phyloP scores from a whole-genome alignment of 306 rosid species.

The Begonia loranthoides region DNA sequence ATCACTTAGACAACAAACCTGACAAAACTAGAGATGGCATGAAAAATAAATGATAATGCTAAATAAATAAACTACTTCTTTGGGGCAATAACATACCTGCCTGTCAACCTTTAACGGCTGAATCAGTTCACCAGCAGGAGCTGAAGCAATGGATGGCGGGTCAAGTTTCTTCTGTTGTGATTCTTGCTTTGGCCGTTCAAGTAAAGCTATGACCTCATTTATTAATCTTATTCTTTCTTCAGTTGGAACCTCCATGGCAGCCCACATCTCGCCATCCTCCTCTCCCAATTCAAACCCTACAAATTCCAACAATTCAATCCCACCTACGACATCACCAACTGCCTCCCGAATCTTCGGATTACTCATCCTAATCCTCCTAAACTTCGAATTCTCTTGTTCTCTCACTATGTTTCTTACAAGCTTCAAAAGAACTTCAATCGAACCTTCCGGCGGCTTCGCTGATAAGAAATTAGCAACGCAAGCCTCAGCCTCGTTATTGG shows the following conservation, averaged over 20 bases:
- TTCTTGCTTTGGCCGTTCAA: conserved; percentile 36
- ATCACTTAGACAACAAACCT: too few relatives aligned
- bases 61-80: too few relatives aligned
- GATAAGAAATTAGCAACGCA: conserved; percentile 42
- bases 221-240: conserved; percentile 32
- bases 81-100: conserved; percentile 31
- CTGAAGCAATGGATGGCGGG: conserved; percentile 11
- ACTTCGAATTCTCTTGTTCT: conserved; percentile 82
- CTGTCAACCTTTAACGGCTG: conserved; percentile 59
- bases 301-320: conserved; percentile 62
- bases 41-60: too few relatives aligned
- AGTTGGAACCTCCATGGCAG: conserved; percentile 50
- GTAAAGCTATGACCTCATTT: conserved; percentile 26
- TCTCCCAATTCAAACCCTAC: conserved; percentile 58
- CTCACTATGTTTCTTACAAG: conserved; percentile 52
- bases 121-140: conserved; percentile 13
- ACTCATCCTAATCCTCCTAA: conserved; percentile 65
- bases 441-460: conserved; percentile 50
- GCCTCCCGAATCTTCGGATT: conserved; percentile 81
- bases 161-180: conserved; percentile 22
- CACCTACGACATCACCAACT: conserved; percentile 55
- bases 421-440: conserved; percentile 56
- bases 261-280: conserved; percentile 90
- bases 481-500: conserved; percentile 24
- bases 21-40: too few relatives aligned